These are phyloP conservation scores for Colletotrichum endophyticum DNA, from an alignment of 2,329 filamentous ascomycete genomes.

Conservation along the genomic window DNA sequence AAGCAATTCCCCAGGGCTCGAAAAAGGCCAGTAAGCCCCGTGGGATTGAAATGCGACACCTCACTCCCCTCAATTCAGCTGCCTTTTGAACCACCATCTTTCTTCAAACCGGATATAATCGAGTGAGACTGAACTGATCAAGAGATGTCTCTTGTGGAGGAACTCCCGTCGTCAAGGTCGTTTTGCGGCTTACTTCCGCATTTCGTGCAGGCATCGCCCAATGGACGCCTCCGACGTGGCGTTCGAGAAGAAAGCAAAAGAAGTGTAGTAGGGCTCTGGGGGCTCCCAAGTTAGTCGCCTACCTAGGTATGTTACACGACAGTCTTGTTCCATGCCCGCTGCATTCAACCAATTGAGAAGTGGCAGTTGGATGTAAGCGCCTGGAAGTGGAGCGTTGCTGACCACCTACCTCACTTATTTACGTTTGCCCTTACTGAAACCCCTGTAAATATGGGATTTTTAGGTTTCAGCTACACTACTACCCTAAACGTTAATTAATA, in stretches of 20 bases:
- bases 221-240: not conserved
- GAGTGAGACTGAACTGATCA: fast-evolving
- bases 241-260: not conserved
- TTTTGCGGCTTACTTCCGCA: fast-evolving
- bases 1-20: too few relatives aligned
- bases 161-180: fast-evolving
- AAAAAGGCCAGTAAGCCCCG: too few relatives aligned
- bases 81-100: fast-evolving
- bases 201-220: fast-evolving
- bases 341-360: not conserved
- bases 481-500: too few relatives aligned
- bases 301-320: not conserved
- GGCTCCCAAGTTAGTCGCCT: fast-evolving
- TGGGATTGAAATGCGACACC: too few relatives aligned
- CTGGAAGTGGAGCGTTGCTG: not conserved
- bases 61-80: fast-evolving
- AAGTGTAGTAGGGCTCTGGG: not conserved
- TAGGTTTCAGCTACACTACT: too few relatives aligned
- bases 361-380: not conserved
- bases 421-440: too few relatives aligned
- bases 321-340: fast-evolving
- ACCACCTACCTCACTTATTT: not conserved
- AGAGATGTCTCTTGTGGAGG: fast-evolving
- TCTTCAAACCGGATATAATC: fast-evolving
- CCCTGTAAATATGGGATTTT: too few relatives aligned